Conservation (phyloP, 106 monocot species). For the Allium fistulosum region DNA sequence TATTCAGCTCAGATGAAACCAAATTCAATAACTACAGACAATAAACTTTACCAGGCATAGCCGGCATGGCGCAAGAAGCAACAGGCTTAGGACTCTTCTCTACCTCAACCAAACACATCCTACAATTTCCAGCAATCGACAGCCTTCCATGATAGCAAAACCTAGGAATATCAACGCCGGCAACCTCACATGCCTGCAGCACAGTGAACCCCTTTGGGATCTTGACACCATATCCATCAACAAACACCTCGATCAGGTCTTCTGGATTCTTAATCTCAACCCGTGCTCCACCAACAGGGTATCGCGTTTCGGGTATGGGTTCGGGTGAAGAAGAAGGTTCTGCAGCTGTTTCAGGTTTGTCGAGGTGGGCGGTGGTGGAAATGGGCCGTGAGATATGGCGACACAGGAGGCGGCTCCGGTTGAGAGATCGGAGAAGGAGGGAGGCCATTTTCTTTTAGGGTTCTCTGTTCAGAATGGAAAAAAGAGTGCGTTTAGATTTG, state of each 20-base stretch:
- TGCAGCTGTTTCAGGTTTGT: slow-evolving; percentile 41
- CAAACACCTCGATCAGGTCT: slow-evolving; percentile 89
- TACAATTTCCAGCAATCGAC: slow-evolving; percentile 92
- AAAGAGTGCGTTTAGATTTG: too few relatives aligned
- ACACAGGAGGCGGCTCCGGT: slow-evolving; percentile 4
- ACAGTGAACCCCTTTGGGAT: slow-evolving; percentile 94
- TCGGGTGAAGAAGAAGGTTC: slow-evolving; percentile 32
- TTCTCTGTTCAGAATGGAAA: neutral
- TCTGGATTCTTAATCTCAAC: slow-evolving; percentile 61
- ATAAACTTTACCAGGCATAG: slow-evolving; percentile 54
- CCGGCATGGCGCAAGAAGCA: slow-evolving; percentile 99
- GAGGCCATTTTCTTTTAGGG: slow-evolving; percentile 22
- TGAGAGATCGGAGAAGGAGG: slow-evolving; percentile 29
- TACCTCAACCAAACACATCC: slow-evolving; percentile 99
- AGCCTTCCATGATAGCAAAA: slow-evolving; percentile 93
- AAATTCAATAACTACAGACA: too few relatives aligned
- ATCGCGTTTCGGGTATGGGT: slow-evolving; percentile 25
- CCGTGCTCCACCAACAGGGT: slow-evolving; percentile 70
- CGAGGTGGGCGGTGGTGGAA: slow-evolving; percentile 52
- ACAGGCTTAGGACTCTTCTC: slow-evolving; percentile 99
- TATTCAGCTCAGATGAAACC: neutral
- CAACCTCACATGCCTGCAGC: slow-evolving; percentile 90
- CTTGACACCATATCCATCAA: slow-evolving; percentile 82
- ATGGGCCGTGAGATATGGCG: slow-evolving; percentile 46
- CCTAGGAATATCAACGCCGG: slow-evolving; percentile 91